Conservation (phyloP, 2,329 filamentous ascomycete species). For the Aspergillus felis region DNA sequence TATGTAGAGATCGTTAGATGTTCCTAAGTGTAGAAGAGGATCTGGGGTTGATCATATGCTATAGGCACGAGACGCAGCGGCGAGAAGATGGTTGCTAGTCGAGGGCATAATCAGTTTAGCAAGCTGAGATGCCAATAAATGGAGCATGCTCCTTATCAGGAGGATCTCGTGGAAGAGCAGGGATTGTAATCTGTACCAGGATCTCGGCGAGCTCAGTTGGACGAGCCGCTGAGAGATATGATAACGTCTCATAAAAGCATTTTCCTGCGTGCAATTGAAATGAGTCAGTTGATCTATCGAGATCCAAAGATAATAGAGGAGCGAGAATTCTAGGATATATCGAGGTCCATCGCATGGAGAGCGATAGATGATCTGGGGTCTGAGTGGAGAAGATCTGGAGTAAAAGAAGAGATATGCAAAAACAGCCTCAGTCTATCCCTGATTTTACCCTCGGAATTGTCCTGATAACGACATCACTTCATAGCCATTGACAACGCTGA, state of each 20-base stretch:
- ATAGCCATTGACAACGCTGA: neutral
- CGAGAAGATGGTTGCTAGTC: too few relatives aligned
- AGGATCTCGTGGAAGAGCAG: neutral
- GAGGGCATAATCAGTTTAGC: neutral
- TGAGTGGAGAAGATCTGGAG: neutral
- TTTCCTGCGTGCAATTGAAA: neutral
- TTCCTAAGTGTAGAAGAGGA: too few relatives aligned
- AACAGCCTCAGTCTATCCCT: neutral
- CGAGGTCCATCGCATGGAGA: neutral
- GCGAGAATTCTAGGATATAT: neutral
- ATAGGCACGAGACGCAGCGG: too few relatives aligned
- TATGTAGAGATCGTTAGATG: too few relatives aligned
- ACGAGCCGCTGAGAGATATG: neutral
- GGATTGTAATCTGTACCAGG: neutral
- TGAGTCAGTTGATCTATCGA: neutral
- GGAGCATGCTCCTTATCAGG: neutral
- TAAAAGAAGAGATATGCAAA: neutral
- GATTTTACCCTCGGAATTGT: neutral
- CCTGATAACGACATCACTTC: neutral
- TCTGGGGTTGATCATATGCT: too few relatives aligned
- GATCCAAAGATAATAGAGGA: neutral
- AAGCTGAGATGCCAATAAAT: neutral
- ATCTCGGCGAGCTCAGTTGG: neutral
- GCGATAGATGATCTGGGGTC: neutral
- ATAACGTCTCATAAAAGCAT: neutral